phyloP scores from a whole-genome alignment of 2,329 filamentous ascomycete species.

The Ambrosiella xylebori region DNA sequence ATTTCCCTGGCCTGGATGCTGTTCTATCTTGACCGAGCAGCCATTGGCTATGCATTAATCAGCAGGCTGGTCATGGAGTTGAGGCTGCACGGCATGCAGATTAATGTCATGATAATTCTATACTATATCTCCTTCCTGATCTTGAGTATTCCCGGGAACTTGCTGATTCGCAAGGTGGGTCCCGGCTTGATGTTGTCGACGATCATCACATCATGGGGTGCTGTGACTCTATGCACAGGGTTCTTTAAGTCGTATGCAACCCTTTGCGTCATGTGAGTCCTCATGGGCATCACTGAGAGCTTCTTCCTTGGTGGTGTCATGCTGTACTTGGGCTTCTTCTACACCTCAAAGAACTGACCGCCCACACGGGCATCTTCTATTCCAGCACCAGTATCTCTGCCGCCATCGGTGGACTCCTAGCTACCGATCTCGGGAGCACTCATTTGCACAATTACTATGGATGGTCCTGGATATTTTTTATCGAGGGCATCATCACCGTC shows the following conservation, averaged over 20 bases:
- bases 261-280: conserved; percentile 14
- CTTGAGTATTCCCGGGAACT: conserved; percentile 17
- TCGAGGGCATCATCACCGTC: conserved; percentile 23
- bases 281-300: conserved; percentile 16
- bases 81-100: conserved; percentile 41
- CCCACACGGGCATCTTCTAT: conserved; percentile 18
- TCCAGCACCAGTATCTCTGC: conserved; percentile 52
- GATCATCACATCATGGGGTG: conserved; percentile 16
- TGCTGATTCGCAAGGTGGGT: conserved; percentile 15
- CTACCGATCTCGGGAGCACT: conserved; percentile 25
- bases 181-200: conserved; percentile 15
- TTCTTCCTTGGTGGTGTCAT: conserved; percentile 16
- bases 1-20: conserved; percentile 14
- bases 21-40: conserved; percentile 19
- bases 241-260: conserved; percentile 15
- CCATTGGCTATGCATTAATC: conserved; percentile 20
- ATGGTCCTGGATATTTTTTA: conserved; percentile 31
- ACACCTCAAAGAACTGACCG: conserved; percentile 15
- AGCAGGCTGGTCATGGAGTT: conserved; percentile 42
- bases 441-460: conserved; percentile 22
- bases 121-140: conserved; percentile 16
- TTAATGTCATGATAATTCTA: conserved; percentile 22
- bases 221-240: conserved; percentile 15
- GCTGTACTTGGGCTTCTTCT: conserved; percentile 18
- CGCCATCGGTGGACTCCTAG: conserved; percentile 37